phyloP scores from a whole-genome alignment of 1,284 basidiomycete species.

The Cryptococcus depauperatus region DNA sequence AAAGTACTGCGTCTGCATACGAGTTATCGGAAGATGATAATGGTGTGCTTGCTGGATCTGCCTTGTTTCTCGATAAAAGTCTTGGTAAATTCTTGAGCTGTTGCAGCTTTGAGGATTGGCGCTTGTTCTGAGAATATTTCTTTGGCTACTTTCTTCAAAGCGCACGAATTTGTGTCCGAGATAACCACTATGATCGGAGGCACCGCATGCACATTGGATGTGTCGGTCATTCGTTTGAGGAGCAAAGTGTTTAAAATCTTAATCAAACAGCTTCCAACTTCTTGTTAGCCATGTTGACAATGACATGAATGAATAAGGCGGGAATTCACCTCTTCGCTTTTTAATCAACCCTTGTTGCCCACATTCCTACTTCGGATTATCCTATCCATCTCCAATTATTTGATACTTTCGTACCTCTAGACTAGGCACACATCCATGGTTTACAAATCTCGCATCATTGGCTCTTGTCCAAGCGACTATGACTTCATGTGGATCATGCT shows the following conservation, averaged over 20 bases:
- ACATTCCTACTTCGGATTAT: conserved; percentile 47
- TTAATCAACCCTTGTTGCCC: conserved; percentile 44
- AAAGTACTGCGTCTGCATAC: too few relatives aligned
- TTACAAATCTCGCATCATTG: conserved; percentile 48
- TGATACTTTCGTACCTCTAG: conserved; percentile 44
- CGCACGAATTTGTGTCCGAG: conserved; percentile 25
- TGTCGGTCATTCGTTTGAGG: conserved; percentile 27
- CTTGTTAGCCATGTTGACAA: background rate
- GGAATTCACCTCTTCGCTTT: conserved; percentile 43
- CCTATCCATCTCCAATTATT: conserved; percentile 38
- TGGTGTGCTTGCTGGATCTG: too few relatives aligned
- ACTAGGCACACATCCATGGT: conserved; percentile 47
- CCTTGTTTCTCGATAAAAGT: too few relatives aligned
- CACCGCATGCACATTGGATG: conserved; percentile 43
- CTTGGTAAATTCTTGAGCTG: too few relatives aligned
- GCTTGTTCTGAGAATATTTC: background rate
- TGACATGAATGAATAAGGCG: too few relatives aligned
- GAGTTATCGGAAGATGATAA: too few relatives aligned
- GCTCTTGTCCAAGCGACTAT: conserved; percentile 47
- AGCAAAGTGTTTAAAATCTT: conserved; percentile 43
- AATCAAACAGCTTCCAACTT: conserved; percentile 35
- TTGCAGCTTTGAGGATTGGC: too few relatives aligned
- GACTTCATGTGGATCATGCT: conserved; percentile 47
- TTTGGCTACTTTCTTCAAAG: background rate
- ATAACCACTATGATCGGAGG: conserved; percentile 40